Evolutionary conservation across 768 basidiomycete genomes (phyloP).

Genomic region (Astraeus odoratus): DNA sequence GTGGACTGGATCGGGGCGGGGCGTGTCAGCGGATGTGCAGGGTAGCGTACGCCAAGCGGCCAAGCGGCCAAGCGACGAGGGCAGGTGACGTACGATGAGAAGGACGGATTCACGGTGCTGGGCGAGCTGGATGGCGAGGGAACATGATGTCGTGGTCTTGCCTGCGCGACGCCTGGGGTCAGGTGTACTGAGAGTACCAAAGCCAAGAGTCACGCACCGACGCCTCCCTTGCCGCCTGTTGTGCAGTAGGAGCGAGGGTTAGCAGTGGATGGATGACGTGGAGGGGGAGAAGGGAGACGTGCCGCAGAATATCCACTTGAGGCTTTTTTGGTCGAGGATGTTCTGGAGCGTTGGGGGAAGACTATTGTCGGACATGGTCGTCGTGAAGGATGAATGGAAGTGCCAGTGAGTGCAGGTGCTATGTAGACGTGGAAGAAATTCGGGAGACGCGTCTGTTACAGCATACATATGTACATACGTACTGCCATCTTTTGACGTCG

Average conservation of each 20-base stretch:
- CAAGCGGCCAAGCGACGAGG: too few relatives aligned
- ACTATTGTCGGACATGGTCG: slow-evolving; percentile 8
- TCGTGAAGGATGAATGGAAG: slow-evolving; percentile 4
- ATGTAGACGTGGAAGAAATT: too few relatives aligned
- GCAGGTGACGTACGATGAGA: slow-evolving; percentile 70
- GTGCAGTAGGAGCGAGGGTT: slow-evolving; percentile 26
- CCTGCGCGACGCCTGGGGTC: slow-evolving; percentile 40
- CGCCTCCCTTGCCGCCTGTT: slow-evolving; percentile 92
- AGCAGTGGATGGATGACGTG: slow-evolving; percentile 5
- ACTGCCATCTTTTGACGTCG: too few relatives aligned
- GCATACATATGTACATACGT: too few relatives aligned
- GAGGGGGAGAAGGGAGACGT: slow-evolving; percentile 28
- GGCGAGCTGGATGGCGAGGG: slow-evolving; percentile 94
- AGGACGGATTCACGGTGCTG: slow-evolving; percentile 89
- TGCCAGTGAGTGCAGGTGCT: not conserved
- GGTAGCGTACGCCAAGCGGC: too few relatives aligned
- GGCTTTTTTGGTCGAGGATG: slow-evolving; percentile 82
- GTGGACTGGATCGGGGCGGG: slow-evolving; percentile 59
- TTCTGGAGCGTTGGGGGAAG: slow-evolving; percentile 89
- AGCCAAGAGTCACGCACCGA: slow-evolving; percentile 51
- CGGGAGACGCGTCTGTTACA: too few relatives aligned
- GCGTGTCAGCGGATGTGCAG: not conserved
- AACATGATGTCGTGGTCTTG: slow-evolving; percentile 97
- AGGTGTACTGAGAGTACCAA: not conserved
- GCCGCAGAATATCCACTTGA: slow-evolving; percentile 99